Evolutionary conservation across 1,284 basidiomycete species (phyloP).

Genomic region (Lignosus rhinocerotis): DNA sequence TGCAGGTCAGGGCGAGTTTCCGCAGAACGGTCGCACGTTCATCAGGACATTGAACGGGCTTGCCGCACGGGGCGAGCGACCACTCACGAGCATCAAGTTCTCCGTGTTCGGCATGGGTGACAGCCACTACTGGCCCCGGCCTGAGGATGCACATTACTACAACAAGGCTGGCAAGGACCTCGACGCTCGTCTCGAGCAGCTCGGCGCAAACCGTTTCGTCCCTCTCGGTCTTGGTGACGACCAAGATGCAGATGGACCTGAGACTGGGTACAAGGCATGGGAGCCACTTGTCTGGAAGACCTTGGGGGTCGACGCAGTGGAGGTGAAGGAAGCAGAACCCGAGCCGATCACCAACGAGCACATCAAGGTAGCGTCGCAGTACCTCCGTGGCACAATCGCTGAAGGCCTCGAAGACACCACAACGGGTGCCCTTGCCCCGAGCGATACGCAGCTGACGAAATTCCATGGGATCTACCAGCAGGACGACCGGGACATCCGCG

Average conservation of each 20-base stretch:
- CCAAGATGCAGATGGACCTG: slow-evolving; percentile 94
- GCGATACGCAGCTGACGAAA: slow-evolving; percentile 95
- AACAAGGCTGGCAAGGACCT: slow-evolving; percentile 97
- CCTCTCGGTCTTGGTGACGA: slow-evolving; percentile 91
- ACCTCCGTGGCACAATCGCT: slow-evolving; percentile 92
- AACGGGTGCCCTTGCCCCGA: slow-evolving; percentile 88
- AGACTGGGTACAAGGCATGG: slow-evolving; percentile 97
- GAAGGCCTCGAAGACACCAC: slow-evolving; percentile 88
- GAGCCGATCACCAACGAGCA: slow-evolving; percentile 99
- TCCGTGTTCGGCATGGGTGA: slow-evolving; percentile 96
- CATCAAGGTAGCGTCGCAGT: slow-evolving; percentile 97
- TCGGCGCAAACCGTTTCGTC: slow-evolving; percentile 76
- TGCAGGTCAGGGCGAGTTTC: slow-evolving; percentile 99
- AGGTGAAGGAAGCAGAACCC: slow-evolving; percentile 91
- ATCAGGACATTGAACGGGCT: slow-evolving; percentile 85
- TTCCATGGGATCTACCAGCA: slow-evolving; percentile 99
- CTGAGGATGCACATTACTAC: slow-evolving; percentile 96
- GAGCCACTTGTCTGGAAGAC: slow-evolving; percentile 94
- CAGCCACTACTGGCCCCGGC: slow-evolving; percentile 98
- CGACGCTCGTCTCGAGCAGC: slow-evolving; percentile 71
- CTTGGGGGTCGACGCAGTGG: slow-evolving; percentile 88
- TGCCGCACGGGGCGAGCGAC: slow-evolving; percentile 53
- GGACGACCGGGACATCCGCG: slow-evolving; percentile 97
- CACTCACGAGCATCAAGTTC: slow-evolving; percentile 67
- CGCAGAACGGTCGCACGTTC: slow-evolving; percentile 92